phyloP scores from a whole-genome alignment of 2,329 filamentous ascomycete genomes.

The Metarhizium anisopliae region DNA sequence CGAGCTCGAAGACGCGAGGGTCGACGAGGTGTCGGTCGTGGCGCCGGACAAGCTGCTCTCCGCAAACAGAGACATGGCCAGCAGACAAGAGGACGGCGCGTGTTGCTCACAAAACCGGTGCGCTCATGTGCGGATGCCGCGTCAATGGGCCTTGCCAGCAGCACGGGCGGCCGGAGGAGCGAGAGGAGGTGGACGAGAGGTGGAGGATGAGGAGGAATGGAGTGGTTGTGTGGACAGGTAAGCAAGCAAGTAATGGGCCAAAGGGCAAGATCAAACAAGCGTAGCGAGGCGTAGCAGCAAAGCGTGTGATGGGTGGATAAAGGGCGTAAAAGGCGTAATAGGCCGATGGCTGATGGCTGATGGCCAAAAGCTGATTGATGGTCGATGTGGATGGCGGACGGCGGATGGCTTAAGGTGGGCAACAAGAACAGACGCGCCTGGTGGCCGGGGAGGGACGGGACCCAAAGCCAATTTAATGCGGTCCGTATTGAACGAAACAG shows the following conservation, averaged over 20 bases:
- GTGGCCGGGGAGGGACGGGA: not conserved
- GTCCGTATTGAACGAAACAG: not conserved
- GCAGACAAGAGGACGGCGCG: not conserved
- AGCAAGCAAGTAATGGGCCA: not conserved
- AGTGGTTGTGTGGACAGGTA: not conserved
- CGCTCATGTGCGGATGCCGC: slow-evolving; percentile 3
- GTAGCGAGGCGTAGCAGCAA: not conserved
- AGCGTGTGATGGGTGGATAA: not conserved
- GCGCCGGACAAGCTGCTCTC: slow-evolving; percentile 22
- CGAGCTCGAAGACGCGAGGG: slow-evolving; percentile 48
- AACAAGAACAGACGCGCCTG: not conserved
- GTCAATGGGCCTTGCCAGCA: slow-evolving; percentile 5
- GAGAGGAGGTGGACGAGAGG: not conserved
- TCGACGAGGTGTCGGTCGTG: slow-evolving; percentile 33
- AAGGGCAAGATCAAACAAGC: not conserved
- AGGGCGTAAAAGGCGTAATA: not conserved
- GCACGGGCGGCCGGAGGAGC: slow-evolving; percentile 4
- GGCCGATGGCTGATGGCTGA: not conserved
- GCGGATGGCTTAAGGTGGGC: not conserved
- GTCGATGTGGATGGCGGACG: too few relatives aligned
- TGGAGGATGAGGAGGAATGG: not conserved
- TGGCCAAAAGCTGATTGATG: too few relatives aligned
- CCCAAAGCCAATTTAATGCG: not conserved
- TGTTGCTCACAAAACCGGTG: not conserved
- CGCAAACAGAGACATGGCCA: slow-evolving; percentile 22